Evolutionary conservation across 495 filamentous ascomycete species (phyloP).

Genomic region (Xylaria acuta): DNA sequence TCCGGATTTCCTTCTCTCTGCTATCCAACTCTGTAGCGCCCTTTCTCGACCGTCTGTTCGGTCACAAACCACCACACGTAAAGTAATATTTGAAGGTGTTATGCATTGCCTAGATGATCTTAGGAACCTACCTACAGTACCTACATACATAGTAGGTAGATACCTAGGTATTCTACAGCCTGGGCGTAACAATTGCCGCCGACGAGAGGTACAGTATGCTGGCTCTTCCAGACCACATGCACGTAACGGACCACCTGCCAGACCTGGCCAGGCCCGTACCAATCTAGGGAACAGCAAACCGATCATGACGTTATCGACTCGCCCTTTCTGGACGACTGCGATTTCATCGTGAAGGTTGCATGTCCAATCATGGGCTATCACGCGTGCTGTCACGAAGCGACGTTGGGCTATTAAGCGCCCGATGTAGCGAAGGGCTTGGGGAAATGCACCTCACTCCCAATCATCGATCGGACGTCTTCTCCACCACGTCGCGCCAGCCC

Average conservation of each 20-base stretch:
- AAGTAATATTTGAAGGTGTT: neutral
- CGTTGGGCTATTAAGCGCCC: slow-evolving; percentile 40
- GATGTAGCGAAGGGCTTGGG: slow-evolving; percentile 24
- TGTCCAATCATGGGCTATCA: slow-evolving; percentile 36
- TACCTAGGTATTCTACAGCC: neutral
- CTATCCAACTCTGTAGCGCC: neutral
- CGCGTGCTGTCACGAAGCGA: slow-evolving; percentile 27
- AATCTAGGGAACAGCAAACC: neutral
- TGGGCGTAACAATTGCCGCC: neutral
- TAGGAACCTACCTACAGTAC: no score
- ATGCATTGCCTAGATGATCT: neutral
- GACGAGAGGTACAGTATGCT: neutral
- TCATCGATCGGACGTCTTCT: slow-evolving; percentile 31
- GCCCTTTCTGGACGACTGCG: slow-evolving; percentile 19
- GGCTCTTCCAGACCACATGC: slow-evolving; percentile 16
- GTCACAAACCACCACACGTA: neutral
- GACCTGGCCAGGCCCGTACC: neutral
- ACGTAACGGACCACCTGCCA: slow-evolving; percentile 2
- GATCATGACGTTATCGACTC: slow-evolving; percentile 12
- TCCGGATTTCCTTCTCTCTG: neutral
- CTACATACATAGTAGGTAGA: no score
- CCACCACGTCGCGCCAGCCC: slow-evolving; percentile 34
- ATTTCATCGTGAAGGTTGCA: slow-evolving; percentile 31
- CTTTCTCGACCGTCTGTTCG: neutral
- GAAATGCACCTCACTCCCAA: slow-evolving; percentile 28